phyloP scores from a whole-genome alignment of 2,329 filamentous ascomycete species.

The Myotisia sp. region DNA sequence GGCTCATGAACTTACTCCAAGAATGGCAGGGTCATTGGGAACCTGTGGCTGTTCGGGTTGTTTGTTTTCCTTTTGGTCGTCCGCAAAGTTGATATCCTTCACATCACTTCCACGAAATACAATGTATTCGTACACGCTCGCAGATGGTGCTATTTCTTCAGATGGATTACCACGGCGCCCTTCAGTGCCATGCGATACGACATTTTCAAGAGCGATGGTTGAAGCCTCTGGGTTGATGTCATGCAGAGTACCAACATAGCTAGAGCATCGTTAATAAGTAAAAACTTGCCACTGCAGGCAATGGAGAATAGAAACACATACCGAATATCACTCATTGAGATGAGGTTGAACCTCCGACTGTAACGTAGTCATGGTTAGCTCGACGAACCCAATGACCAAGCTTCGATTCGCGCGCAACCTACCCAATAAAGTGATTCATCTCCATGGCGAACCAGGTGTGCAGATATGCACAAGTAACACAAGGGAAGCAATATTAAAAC shows the following conservation, averaged over 20 bases:
- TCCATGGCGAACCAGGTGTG: constrained; percentile 27
- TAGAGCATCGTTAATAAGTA: constrained; percentile 25
- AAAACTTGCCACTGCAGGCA: not conserved
- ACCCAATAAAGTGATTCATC: constrained; percentile 39
- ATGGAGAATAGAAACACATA: constrained; percentile 35
- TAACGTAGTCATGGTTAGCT: too few species aligned
- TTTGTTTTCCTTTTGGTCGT: constrained; percentile 56
- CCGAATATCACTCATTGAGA: constrained; percentile 96
- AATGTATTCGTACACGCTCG: constrained; percentile 94
- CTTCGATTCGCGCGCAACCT: constrained; percentile 19
- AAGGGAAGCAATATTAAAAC: constrained; percentile 3
- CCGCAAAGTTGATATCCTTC: constrained; percentile 90
- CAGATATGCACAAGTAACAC: constrained; percentile 18
- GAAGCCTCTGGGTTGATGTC: constrained; percentile 97
- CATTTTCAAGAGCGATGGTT: constrained; percentile 93
- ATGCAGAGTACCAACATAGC: constrained; percentile 89
- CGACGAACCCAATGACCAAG: too few species aligned
- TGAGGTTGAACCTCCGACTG: constrained; percentile 87
- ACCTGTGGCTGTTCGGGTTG: constrained; percentile 63
- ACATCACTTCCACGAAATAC: constrained; percentile 97
- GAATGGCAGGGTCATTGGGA: constrained; percentile 89
- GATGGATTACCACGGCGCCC: constrained; percentile 64
- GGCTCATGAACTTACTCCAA: constrained; percentile 98
- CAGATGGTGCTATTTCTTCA: constrained; percentile 70
- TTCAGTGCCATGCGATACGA: constrained; percentile 87